Base-by-base conservation (phyloP, 2,329 filamentous ascomycete genomes). In the Fusarium temperatum region DNA sequence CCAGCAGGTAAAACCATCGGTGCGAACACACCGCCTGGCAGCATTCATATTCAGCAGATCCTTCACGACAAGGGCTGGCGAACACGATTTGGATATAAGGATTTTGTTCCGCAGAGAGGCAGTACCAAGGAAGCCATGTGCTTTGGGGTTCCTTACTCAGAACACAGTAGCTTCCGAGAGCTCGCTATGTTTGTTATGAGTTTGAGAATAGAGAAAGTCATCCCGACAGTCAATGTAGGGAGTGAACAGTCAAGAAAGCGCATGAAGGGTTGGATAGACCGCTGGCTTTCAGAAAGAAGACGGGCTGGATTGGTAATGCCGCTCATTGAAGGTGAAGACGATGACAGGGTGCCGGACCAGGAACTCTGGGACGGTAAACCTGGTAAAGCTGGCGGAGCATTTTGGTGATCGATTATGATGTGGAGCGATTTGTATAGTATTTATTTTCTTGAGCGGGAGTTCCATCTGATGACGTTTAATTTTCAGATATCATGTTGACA, bases 121-220 rank as follows among this genome's bases (percentile, higher is more conserved):
- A 95, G 93, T 82, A 95, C 93, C 7, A 88, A 88, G 54, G 92
- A 96, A 76, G 93, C 93, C 42, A 92, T 93, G 81, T 98, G 95
- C 81, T 98, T 97, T 76, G 95, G 94, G 2, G 96, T 98, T 5
- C 96, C 96, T 5, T 99, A 99, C 81, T 95, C 92, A 58, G 96
- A 99, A 84, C 96, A 99, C 81, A 96, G 93, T 81, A 97, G 94
- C 70, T 99, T 99, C 80, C 88, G 96, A 45, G 96, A 99, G 85
- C 83, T 99, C 80, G 96, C 94, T 1, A 92, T 98, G 89, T 99
- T 99, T 80, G 90, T 96, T 75, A 96, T 96, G 87, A 90, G 92
- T 26, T 81, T 99, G 81, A 86, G 93, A 64, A 97, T 99, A 74
- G 95, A 96, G 73, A 94, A 92, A 82, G 89, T 99, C 12, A 92